Base-by-base conservation (phyloP, 2,329 filamentous ascomycete genomes). In the Hypoxylon sp. region DNA sequence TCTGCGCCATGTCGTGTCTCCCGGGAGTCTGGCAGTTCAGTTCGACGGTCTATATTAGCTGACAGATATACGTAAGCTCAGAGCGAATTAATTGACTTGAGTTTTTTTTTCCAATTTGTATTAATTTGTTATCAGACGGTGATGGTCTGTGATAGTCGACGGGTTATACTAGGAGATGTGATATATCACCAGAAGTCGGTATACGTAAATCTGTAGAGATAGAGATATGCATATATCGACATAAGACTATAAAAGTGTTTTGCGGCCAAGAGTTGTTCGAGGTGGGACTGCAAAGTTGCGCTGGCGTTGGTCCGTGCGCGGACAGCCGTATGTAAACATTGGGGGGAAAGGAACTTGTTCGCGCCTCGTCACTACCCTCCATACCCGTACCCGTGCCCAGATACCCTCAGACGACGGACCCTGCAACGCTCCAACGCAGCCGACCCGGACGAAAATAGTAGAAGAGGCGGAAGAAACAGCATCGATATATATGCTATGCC, bases 241-340 rank as follows among this genome's bases (percentile, higher is more conserved):
- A n/a, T n/a, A n/a, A n/a, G n/a, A n/a, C n/a, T n/a, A n/a, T n/a
- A n/a, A 13, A 10, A 29, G 27, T 13, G 13, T 29, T 10, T 10
- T 29, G 27, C 27, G n/a, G n/a, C n/a, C n/a, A n/a, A n/a, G n/a
- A n/a, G n/a, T n/a, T n/a, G n/a, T n/a, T n/a, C 4, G 13, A 29
- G 31, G 31, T 40, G 51, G 43, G 35, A 26, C 17, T 33, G 54
- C 46, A 38, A 55, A 50, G 55, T 46, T 61, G 46, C 45, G 35
- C 24, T 50, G 51, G 46, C 24, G 21, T 56, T 68, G 67, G 65
- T 63, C 66, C 43, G 67, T 70, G 68, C 66, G 48, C 58, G 20
- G n/a, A 58, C 61, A 58, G 61, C 63, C 58, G 29, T 65, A 68
- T 70, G 69, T 71, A 70, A 70, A 71, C 69, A 71, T 68, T 69